Evolutionary conservation across 257 asterid species (phyloP).

Genomic region (Haberlea rhodopensis): DNA sequence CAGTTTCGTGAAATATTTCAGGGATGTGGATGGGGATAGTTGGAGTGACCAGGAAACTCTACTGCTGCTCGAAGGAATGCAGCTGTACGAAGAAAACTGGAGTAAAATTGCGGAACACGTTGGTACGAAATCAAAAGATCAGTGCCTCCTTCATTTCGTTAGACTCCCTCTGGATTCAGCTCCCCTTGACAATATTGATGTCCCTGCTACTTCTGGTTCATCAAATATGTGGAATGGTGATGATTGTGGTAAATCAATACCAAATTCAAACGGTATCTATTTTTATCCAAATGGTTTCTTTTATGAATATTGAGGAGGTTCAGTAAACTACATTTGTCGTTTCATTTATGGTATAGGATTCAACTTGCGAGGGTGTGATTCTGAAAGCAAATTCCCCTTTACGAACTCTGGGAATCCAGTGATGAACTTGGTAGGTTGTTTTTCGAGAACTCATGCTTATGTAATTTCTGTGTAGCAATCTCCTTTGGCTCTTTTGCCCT

Average conservation of each 20-base stretch:
- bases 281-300: conserved; percentile 12
- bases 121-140: conserved; percentile 56
- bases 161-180: conserved; percentile 47
- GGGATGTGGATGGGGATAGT: conserved; percentile 49
- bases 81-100: conserved; percentile 48
- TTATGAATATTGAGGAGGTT: conserved; percentile 12
- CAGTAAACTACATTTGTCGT: conserved; percentile 20
- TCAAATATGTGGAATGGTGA: conserved; percentile 37
- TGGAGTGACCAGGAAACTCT: conserved; percentile 58
- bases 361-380: too few relatives aligned
- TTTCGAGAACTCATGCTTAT: conserved; percentile 14
- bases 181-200: conserved; percentile 41
- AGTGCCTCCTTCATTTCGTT: too few relatives aligned
- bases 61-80: conserved; percentile 57
- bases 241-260: conserved; percentile 37
- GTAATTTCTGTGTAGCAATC: conserved; percentile 6
- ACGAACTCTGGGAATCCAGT: conserved; percentile 74
- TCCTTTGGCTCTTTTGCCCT: background rate
- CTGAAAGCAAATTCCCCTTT: too few relatives aligned
- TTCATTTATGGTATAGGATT: too few relatives aligned
- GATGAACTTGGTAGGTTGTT: conserved; percentile 66
- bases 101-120: conserved; percentile 50
- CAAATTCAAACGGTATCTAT: conserved; percentile 59
- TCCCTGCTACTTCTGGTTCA: conserved; percentile 49
- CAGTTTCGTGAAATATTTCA: conserved; percentile 35